Base-by-base conservation (phyloP, 208 protist species). In the Tritrichomonas foetus region DNA sequence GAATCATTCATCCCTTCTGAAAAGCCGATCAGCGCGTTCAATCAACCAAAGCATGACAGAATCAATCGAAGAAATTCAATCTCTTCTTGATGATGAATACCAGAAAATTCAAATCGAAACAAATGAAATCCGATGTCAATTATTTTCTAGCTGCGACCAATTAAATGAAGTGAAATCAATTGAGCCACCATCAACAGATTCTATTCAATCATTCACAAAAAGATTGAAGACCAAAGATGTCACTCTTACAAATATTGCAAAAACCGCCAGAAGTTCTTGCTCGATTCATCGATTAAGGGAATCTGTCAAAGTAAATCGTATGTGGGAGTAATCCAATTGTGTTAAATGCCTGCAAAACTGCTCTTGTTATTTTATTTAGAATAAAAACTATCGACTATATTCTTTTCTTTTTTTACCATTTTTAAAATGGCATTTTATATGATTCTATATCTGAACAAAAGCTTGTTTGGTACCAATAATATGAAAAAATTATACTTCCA, bases 21-120 rank as follows among this genome's bases (percentile, higher is more conserved):
- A 33, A 78, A 33, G 3, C 16, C 49, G 20, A 53, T 47, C n/a
- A 11, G 11, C 74, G 53, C 49, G 41, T 9, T 47, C n/a, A 1
- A 8, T 84, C 8, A 33, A 11, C 3, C 11, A 16, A 3, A 53
- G 53, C 25, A 55, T 84, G n/a, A 53, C 14, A 47, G 20, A 84
- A 27, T 47, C n/a, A 33, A 84, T 84, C 1, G 74, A 84, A 25
- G 74, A 84, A n/a, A 53, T 84, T 14, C 3, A 44, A 53, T 30
- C 74, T 53, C 74, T 84, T 84, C 74, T 84, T 47, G 74, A 84
- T n/a, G 74, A 84, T 33, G 74, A 84, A 84, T 84, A 47, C 20
- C 25, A 49, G n/a, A 22, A 53, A 33, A 84, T 84, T 11, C 74
- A 84, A 53, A 55, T 25, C 22, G n/a, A 84, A n/a, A 44, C 36